Percentiles rank a stretch among this genome's conserved stretches.
Evolutionary conservation across 352 stramenopile genomes (phyloP).

Genomic region (Globisporangium abappressorium): DNA sequence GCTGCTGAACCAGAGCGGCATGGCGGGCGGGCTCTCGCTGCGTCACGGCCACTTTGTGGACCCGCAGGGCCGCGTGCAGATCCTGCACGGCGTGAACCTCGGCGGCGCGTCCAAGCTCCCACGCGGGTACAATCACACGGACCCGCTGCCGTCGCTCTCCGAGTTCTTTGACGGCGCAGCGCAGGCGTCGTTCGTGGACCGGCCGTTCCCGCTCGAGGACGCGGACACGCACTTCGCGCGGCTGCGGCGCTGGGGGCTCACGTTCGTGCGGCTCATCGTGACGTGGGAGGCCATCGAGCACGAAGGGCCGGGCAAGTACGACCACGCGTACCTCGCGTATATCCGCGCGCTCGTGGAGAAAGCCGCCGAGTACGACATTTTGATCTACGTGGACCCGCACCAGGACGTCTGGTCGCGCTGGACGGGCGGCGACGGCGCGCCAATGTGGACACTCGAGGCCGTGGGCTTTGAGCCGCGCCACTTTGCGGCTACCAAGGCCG

Average conservation of each 20-base stretch:
- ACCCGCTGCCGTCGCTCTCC: conserved; percentile 24
- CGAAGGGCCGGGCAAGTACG: conserved; percentile 73
- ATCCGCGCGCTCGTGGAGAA: conserved; percentile 58
- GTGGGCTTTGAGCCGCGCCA: conserved; percentile 74
- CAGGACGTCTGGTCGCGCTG: conserved; percentile 92
- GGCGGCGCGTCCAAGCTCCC: conserved; percentile 88
- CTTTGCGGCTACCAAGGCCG: conserved; percentile 73
- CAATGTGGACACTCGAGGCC: conserved; percentile 85
- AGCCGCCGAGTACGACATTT: conserved; percentile 63
- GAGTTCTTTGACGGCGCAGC: conserved; percentile 52
- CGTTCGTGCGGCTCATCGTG: conserved; percentile 78
- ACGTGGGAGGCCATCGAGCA: conserved; percentile 92
- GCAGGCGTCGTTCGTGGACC: conserved; percentile 70
- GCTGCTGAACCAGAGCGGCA: conserved; percentile 12
- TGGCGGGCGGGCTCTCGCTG: conserved; percentile 34
- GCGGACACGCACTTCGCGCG: conserved; percentile 74
- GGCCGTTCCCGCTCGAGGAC: conserved; percentile 83
- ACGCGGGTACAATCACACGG: conserved; percentile 44
- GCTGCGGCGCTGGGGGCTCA: conserved; percentile 83
- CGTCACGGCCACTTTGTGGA: conserved; percentile 83
- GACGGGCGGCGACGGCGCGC: conserved; percentile 87
- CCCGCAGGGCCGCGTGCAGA: conserved; percentile 55
- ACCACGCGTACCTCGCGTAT: conserved; percentile 84
- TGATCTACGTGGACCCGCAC: conserved; percentile 89
- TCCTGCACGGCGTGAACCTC: conserved; percentile 88